Conservation (phyloP, 768 basidiomycete species). For the Pleurotus djamor region DNA sequence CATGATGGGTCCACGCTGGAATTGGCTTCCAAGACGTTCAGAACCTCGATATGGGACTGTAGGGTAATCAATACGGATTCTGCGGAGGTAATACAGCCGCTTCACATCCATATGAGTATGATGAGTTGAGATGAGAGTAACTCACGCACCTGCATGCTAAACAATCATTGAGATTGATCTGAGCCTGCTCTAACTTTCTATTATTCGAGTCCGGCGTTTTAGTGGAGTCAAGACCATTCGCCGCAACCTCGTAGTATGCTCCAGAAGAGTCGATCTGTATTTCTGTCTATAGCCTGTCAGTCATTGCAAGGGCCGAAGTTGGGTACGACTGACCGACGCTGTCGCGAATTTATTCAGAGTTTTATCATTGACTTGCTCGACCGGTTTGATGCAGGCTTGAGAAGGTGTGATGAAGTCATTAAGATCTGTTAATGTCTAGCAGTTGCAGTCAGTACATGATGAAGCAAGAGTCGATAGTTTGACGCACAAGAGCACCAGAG, state of each 20-base stretch:
- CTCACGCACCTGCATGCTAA: conserved; percentile 88
- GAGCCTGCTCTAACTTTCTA: conserved; percentile 85
- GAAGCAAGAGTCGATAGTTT: not conserved
- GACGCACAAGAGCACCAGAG: conserved; percentile 74
- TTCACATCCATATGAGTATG: conserved; percentile 23
- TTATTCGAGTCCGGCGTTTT: conserved; percentile 16
- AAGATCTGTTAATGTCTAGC: conserved; percentile 85
- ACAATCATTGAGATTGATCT: conserved; percentile 97
- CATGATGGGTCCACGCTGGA: conserved; percentile 25
- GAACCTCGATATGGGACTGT: conserved; percentile 92
- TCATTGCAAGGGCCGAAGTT: not conserved
- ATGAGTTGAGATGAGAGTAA: not conserved
- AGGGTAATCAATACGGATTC: conserved; percentile 96
- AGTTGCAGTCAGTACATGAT: conserved; percentile 9
- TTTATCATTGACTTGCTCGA: conserved; percentile 43
- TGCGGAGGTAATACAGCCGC: conserved; percentile 98
- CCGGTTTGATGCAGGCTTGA: conserved; percentile 97
- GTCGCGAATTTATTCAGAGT: conserved; percentile 27
- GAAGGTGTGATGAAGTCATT: conserved; percentile 98
- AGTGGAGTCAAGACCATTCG: conserved; percentile 12
- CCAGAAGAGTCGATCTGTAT: conserved; percentile 86
- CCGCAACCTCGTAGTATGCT: conserved; percentile 82
- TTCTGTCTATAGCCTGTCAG: conserved; percentile 62
- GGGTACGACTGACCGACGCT: conserved; percentile 28
- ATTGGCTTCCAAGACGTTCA: conserved; percentile 70